phyloP scores from a whole-genome alignment of 2,329 filamentous ascomycete genomes.

The Samsoniella hepiali region DNA sequence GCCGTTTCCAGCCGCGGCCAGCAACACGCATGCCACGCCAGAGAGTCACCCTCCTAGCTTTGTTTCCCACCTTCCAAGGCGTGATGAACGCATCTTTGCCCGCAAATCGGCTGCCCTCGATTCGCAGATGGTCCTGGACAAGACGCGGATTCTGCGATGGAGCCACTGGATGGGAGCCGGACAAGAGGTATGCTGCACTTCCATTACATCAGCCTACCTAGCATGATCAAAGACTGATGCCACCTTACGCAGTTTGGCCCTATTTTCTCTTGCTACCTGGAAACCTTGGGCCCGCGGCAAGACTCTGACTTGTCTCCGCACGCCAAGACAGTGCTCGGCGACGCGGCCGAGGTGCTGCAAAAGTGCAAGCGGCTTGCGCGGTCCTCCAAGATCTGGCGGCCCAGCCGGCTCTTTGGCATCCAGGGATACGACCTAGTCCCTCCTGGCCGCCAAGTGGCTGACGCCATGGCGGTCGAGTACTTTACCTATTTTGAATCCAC shows the following conservation, averaged over 20 bases:
- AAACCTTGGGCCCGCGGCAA: slow-evolving; percentile 23
- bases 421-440: slow-evolving; percentile 25
- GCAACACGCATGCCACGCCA: neutral
- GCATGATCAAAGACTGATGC: neutral
- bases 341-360: slow-evolving; percentile 30
- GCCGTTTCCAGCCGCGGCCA: neutral
- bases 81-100: neutral
- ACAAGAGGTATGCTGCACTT: slow-evolving; percentile 28
- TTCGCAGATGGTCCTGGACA: slow-evolving; percentile 33
- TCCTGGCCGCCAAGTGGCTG: slow-evolving; percentile 33
- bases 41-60: neutral
- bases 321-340: slow-evolving; percentile 24
- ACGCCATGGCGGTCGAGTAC: slow-evolving; percentile 42
- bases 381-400: slow-evolving; percentile 32
- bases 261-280: slow-evolving; percentile 30
- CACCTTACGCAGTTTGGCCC: slow-evolving; percentile 25
- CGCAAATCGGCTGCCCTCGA: slow-evolving; percentile 21
- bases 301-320: slow-evolving; percentile 24
- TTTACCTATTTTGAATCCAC: slow-evolving; percentile 48
- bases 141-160: slow-evolving; percentile 33
- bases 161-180: slow-evolving; percentile 32
- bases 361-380: slow-evolving; percentile 35
- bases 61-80: neutral
- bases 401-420: slow-evolving; percentile 29
- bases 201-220: neutral